phyloP scores from a whole-genome alignment of 2,329 filamentous ascomycete species.

The Aureobasidium sp. region DNA sequence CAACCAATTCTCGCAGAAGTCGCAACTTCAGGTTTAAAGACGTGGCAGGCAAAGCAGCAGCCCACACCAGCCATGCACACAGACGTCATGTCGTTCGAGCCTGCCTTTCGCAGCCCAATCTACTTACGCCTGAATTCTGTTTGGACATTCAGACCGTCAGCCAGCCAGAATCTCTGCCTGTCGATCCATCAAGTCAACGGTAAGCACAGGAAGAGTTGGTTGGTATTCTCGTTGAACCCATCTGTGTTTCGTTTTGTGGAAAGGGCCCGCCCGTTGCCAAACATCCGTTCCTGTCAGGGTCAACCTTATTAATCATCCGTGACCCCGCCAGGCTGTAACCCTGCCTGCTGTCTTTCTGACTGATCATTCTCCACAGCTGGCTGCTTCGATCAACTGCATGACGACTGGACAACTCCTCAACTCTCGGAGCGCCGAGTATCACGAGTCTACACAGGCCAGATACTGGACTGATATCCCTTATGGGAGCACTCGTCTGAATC shows the following conservation, averaged over 20 bases:
- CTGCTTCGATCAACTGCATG: neutral
- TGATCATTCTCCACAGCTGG: neutral
- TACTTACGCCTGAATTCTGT: neutral
- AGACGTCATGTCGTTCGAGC: neutral
- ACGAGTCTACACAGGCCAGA: neutral
- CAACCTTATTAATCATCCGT: neutral
- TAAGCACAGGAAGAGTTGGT: neutral
- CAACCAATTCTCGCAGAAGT: neutral
- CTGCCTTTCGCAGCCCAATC: neutral
- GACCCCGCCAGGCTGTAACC: neutral
- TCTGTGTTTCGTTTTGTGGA: neutral
- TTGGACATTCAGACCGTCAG: neutral
- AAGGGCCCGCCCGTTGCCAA: conserved; percentile 9
- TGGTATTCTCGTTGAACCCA: conserved; percentile 10
- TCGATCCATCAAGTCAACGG: neutral
- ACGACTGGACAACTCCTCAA: neutral
- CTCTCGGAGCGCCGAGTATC: neutral
- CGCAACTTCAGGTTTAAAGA: conserved; percentile 4
- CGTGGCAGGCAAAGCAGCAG: conserved; percentile 6
- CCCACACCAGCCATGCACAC: neutral
- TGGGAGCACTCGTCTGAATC: conserved; percentile 32
- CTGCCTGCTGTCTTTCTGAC: neutral
- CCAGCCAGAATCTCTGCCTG: neutral
- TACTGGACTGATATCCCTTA: conserved; percentile 18
- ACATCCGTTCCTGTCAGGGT: conserved; percentile 17